Base-by-base conservation (phyloP, 495 filamentous ascomycete genomes). In the Aspergillus sparsus region DNA sequence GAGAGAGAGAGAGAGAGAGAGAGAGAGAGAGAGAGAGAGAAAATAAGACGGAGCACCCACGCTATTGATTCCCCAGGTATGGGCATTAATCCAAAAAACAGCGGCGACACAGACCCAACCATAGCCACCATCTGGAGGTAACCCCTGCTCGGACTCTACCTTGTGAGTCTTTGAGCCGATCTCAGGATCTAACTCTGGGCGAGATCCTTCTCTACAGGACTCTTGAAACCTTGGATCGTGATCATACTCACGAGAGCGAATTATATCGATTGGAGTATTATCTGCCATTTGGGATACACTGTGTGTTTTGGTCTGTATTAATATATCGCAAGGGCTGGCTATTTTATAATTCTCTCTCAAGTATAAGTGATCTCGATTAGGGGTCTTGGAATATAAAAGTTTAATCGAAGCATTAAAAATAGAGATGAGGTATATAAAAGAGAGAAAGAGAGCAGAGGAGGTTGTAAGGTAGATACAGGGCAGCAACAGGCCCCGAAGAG, bases 51-150 rank as follows among this genome's bases (percentile, higher is more conserved):
- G 62, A 55, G 36, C 58, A 78, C 80, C 58, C 59, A 85, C 79
- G 56, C 74, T 77, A 53, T 77, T 75, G 35, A 80, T 77, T 15
- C 82, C 82, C 82, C 82, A 85, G 5, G 81, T 83, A 68, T 83
- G 81, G 45, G 75, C 73, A 66, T 83, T 85, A 55, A 84, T 79
- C 66, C 72, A 73, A 61, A 83, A 82, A 21, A 76, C 76, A 39
- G 74, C 76, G 6, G 68, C 70, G 12, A 84, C 77, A 45, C 78
- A 80, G 13, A 84, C 71, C 82, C 81, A 84, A 45, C 82, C 80
- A 65, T 84, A 84, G 0, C 82, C 80, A 35, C 82, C 80, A 59
- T 83, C 81, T 33, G 77, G 81, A 7, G 82, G 79, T 35, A 76
- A 64, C 53, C 75, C 74, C 11, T 60, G 69, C 27, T 68, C 63